A percentile compares a stretch with the other conserved stretches of the same genome.
These are phyloP conservation scores for Aspergillus funiculosus DNA, from an alignment of 495 filamentous ascomycete species.

Conservation along the genomic window DNA sequence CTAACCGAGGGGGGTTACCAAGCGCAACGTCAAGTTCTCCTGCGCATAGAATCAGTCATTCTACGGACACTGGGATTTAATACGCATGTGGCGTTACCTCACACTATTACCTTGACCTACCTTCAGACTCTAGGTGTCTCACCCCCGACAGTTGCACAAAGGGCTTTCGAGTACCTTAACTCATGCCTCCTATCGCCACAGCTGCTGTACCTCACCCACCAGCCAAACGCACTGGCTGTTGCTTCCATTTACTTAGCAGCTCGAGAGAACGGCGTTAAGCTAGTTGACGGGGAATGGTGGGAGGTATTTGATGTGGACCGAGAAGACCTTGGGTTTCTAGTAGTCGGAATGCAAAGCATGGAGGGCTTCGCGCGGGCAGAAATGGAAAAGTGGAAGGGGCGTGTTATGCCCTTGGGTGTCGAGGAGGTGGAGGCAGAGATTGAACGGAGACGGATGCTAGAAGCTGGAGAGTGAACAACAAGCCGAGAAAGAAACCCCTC, in stretches of 20 bases:
- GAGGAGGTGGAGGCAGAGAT: slow-evolving; percentile 57
- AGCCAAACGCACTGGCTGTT: slow-evolving; percentile 77
- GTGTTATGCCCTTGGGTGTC: slow-evolving; percentile 38
- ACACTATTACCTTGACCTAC: slow-evolving; percentile 87
- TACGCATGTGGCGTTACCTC: slow-evolving; percentile 76
- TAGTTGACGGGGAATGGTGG: slow-evolving; percentile 88
- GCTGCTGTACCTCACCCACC: slow-evolving; percentile 84
- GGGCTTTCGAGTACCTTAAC: slow-evolving; percentile 73
- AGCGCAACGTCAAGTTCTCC: slow-evolving; percentile 52
- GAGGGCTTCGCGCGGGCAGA: slow-evolving; percentile 61
- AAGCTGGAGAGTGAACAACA: slow-evolving; percentile 40
- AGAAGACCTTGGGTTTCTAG: slow-evolving; percentile 90
- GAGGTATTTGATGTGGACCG: slow-evolving; percentile 97
- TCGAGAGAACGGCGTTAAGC: slow-evolving; percentile 66
- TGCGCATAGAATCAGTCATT: slow-evolving; percentile 67
- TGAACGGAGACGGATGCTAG: slow-evolving; percentile 52
- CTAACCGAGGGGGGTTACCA: slow-evolving; percentile 70
- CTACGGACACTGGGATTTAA: slow-evolving; percentile 73
- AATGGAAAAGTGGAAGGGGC: slow-evolving; percentile 41
- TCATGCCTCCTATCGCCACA: slow-evolving; percentile 79
- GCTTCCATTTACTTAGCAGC: slow-evolving; percentile 85
- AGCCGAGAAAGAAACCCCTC: not conserved
- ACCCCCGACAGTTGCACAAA: slow-evolving; percentile 48
- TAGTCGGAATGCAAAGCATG: slow-evolving; percentile 77
- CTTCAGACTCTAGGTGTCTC: slow-evolving; percentile 73